A percentile compares a stretch with the other conserved stretches of the same genome.
phyloP scores from a whole-genome alignment of 108 stramenopile species.

The Cyclotella choctawhatcheeana region DNA sequence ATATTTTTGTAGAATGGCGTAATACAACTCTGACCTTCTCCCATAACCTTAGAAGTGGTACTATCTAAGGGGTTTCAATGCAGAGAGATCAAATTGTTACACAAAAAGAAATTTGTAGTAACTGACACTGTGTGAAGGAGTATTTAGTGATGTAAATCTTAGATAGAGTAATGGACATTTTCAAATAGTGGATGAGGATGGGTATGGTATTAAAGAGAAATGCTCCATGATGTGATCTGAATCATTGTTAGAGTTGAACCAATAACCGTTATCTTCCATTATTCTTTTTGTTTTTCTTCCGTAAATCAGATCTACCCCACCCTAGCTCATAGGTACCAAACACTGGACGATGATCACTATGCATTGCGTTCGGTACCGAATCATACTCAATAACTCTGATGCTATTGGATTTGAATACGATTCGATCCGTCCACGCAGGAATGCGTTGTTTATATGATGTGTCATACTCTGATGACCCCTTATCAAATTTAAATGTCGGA shows the following conservation, averaged over 20 bases:
- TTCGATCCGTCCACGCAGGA: slow-evolving; percentile 90
- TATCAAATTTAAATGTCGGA: slow-evolving; percentile 92
- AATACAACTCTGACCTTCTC: too few species aligned
- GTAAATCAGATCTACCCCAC: slow-evolving; percentile 10
- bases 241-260: neutral
- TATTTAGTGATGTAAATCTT: too few species aligned
- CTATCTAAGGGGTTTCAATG: too few species aligned
- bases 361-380: slow-evolving; percentile 59
- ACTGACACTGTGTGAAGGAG: too few species aligned
- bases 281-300: neutral
- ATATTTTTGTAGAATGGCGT: too few species aligned
- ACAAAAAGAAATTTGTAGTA: too few species aligned
- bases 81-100: too few species aligned
- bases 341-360: slow-evolving; percentile 90
- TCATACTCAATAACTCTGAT: slow-evolving; percentile 72
- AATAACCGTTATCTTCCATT: neutral
- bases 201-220: too few species aligned
- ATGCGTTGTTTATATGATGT: slow-evolving; percentile 89
- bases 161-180: too few species aligned
- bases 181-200: too few species aligned
- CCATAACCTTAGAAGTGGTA: too few species aligned
- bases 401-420: slow-evolving; percentile 76
- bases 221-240: too few species aligned
- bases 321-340: slow-evolving; percentile 65
- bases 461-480: slow-evolving; percentile 74